phyloP scores from a whole-genome alignment of 1,284 basidiomycete genomes.

The Cutaneotrichosporon curvatum region DNA sequence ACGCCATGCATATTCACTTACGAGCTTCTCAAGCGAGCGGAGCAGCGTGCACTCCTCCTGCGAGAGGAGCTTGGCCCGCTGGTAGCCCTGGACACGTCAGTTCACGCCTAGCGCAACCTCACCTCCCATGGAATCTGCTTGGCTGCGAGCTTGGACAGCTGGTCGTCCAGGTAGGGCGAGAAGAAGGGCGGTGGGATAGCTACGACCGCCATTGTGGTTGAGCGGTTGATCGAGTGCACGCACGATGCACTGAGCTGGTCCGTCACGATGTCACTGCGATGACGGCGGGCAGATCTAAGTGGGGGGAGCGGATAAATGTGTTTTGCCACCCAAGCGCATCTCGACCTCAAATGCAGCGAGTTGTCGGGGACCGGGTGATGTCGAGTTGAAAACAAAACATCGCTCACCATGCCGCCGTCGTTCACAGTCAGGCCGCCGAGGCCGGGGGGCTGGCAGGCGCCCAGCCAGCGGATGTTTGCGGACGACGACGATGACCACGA shows the following conservation, averaged over 20 bases:
- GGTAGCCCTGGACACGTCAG: constrained; percentile 65
- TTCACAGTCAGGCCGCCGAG: constrained; percentile 41
- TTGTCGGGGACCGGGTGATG: no score
- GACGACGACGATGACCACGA: constrained; percentile 37
- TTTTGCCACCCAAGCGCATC: constrained; percentile 1
- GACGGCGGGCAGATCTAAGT: background rate
- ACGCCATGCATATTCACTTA: constrained; percentile 13
- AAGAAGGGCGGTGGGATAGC: constrained; percentile 71
- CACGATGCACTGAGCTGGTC: no score
- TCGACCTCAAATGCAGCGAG: background rate
- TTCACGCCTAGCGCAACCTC: constrained; percentile 10
- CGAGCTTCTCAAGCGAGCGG: constrained; percentile 73
- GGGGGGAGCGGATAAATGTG: background rate
- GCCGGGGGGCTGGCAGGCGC: constrained; percentile 17
- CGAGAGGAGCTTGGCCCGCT: constrained; percentile 84
- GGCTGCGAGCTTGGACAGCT: constrained; percentile 74
- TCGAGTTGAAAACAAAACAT: no score
- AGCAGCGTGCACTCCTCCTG: constrained; percentile 83
- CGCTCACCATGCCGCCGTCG: constrained; percentile 31
- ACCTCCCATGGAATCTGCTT: constrained; percentile 98
- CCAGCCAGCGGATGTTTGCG: constrained; percentile 35
- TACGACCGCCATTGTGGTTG: constrained; percentile 22
- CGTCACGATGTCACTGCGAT: background rate
- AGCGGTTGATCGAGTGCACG: background rate
- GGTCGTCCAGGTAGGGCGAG: constrained; percentile 72